Conservation (phyloP, 2,329 filamentous ascomycete genomes). For the Chaetomium olivaceum region DNA sequence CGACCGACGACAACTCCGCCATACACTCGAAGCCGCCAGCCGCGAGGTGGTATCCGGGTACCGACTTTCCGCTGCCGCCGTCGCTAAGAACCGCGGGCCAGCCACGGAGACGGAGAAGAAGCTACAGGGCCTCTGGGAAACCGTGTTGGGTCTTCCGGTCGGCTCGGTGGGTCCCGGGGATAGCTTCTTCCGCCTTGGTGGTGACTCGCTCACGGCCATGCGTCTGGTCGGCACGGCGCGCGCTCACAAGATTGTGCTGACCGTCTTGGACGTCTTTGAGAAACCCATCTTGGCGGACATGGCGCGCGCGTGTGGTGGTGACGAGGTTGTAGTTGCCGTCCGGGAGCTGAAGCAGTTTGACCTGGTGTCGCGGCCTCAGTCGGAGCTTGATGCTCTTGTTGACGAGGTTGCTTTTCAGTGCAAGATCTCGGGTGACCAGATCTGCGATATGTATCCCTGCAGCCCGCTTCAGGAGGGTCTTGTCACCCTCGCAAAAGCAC, state of each 20-base stretch:
- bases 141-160: constrained; percentile 21
- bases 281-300: constrained; percentile 27
- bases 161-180: constrained; percentile 26
- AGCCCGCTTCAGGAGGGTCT: constrained; percentile 45
- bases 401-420: constrained; percentile 26
- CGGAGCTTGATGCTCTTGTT: constrained; percentile 20
- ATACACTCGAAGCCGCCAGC: constrained; percentile 22
- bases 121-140: constrained; percentile 29
- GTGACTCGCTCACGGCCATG: constrained; percentile 42
- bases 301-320: constrained; percentile 21
- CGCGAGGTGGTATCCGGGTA: constrained; percentile 19
- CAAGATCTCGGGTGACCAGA: constrained; percentile 14
- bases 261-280: constrained; percentile 32
- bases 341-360: constrained; percentile 24
- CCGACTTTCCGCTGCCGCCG: constrained; percentile 18
- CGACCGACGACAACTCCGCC: constrained; percentile 30
- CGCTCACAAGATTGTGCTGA: constrained; percentile 26
- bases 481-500: constrained; percentile 40
- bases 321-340: neutral
- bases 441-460: constrained; percentile 44
- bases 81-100: constrained; percentile 17
- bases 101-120: constrained; percentile 29
- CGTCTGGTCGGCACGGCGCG: constrained; percentile 46
- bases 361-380: constrained; percentile 14
- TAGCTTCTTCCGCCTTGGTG: constrained; percentile 41